Conservation (phyloP, 73 alveolate species). For the Tetrahymena borealis region DNA sequence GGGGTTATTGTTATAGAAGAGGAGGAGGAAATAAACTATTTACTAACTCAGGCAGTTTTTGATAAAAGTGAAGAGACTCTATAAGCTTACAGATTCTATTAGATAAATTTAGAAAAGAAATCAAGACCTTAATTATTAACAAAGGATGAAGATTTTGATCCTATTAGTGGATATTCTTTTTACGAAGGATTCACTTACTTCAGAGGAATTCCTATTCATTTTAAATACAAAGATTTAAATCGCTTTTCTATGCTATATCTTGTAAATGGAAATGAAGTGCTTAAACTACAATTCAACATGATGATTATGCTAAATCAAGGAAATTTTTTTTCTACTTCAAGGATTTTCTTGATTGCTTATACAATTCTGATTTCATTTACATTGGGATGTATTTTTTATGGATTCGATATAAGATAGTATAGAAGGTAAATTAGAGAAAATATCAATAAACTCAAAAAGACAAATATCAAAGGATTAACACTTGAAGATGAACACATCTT, state of each 20-base stretch:
- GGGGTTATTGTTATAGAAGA: neutral
- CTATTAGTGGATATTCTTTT: neutral
- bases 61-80: neutral
- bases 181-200: neutral
- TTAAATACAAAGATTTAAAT: neutral
- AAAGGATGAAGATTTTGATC: neutral
- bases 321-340: neutral
- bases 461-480: neutral
- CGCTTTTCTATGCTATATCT: neutral
- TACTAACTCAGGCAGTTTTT: neutral
- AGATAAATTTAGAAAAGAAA: neutral
- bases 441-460: neutral
- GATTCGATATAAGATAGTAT: neutral
- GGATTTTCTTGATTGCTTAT: neutral
- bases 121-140: neutral
- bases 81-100: neutral
- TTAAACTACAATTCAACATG: neutral
- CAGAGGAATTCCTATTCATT: neutral
- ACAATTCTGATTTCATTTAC: neutral
- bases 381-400: neutral
- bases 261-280: neutral
- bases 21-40: neutral
- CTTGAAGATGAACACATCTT: neutral
- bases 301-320: neutral
- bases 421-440: neutral